Evolutionary conservation across 2,329 filamentous ascomycete genomes (phyloP).

Genomic region (Aureobasidium leucospermi): DNA sequence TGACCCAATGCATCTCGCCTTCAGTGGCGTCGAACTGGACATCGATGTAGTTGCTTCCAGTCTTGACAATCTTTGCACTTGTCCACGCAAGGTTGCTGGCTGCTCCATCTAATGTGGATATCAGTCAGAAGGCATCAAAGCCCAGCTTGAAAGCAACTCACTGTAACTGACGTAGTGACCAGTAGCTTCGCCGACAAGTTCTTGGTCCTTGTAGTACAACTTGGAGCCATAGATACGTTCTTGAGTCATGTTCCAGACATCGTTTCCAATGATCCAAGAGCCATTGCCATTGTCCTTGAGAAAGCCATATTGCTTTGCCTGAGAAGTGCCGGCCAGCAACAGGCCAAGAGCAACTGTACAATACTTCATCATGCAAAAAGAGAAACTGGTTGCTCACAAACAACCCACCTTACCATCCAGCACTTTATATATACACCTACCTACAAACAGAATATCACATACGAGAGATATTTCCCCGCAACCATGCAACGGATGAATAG

Average conservation of each 20-base stretch:
- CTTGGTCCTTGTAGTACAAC: conserved; percentile 35
- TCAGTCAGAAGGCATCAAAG: too few species aligned
- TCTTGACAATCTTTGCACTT: conserved; percentile 36
- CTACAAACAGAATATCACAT: background rate
- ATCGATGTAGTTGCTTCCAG: conserved; percentile 40
- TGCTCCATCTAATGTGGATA: conserved; percentile 32
- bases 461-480: background rate
- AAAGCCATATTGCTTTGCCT: conserved; percentile 19
- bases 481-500: background rate
- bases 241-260: conserved; percentile 37
- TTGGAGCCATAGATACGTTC: conserved; percentile 32
- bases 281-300: conserved; percentile 27
- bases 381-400: too few species aligned
- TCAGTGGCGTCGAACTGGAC: conserved; percentile 41
- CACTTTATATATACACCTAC: background rate
- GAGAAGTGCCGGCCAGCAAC: background rate
- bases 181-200: conserved; percentile 34
- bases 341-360: background rate
- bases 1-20: conserved; percentile 48
- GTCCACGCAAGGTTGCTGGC: conserved; percentile 42
- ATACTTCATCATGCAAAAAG: background rate
- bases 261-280: conserved; percentile 34
- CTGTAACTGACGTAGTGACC: conserved; percentile 42
- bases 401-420: background rate
- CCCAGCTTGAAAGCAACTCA: too few species aligned